These are phyloP conservation scores for Tubosaeta brunneosetosa DNA, from an alignment of 768 basidiomycete genomes.

Conservation along the genomic window DNA sequence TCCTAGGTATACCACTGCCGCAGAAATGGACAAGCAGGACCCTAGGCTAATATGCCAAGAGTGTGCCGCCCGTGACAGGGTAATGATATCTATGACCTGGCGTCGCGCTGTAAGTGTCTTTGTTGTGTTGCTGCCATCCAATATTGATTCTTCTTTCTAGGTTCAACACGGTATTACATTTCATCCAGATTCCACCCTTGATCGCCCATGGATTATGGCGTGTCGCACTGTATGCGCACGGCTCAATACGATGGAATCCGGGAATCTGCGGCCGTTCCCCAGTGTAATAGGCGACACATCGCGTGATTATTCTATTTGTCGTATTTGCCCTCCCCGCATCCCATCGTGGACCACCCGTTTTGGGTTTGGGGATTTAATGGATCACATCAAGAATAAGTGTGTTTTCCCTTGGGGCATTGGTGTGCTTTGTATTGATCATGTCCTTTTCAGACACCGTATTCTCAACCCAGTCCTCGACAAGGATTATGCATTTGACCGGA, in stretches of 20 bases:
- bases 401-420: constrained; percentile 3
- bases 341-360: constrained; percentile 25
- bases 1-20: constrained; percentile 17
- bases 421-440: neutral
- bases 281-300: neutral
- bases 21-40: constrained; percentile 25
- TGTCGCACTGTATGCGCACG: neutral
- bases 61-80: constrained; percentile 10
- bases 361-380: constrained; percentile 11
- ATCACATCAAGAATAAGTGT: constrained; percentile 18
- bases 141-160: constrained; percentile 7
- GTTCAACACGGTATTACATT: constrained; percentile 14
- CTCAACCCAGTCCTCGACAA: constrained; percentile 10
- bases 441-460: constrained; percentile 16
- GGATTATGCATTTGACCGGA: constrained; percentile 19
- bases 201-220: constrained; percentile 10
- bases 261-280: neutral
- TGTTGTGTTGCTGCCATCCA: neutral
- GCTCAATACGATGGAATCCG: neutral
- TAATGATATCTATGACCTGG: constrained; percentile 19
- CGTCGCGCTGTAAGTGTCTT: constrained; percentile 18
- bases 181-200: constrained; percentile 10
- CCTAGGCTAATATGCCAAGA: constrained; percentile 15
- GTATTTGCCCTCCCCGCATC: constrained; percentile 24
- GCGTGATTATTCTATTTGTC: constrained; percentile 20